Base-by-base conservation (phyloP, 306 rosid genomes). In the Prunus davidiana region DNA sequence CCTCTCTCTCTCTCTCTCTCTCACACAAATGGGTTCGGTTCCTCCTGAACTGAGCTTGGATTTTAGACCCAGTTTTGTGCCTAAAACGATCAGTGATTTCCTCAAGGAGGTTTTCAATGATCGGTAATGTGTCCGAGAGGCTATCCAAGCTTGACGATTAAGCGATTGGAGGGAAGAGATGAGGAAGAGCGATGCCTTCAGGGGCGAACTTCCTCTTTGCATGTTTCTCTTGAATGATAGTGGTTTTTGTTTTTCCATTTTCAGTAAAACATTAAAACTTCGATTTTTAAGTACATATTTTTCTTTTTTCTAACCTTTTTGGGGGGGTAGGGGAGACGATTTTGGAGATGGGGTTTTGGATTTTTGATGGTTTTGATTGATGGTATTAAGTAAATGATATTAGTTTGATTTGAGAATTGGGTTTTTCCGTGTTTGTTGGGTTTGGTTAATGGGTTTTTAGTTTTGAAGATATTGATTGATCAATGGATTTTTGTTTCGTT, bases 191-290 rank as follows among this genome's bases (percentile, higher is more conserved):
- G 86, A 93, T 19, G 96, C 93, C 12, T 93, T 93, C 64, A 90
- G 88, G 72, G 91, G 97, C 81, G 97, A 91, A 85, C 98, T 93
- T 55, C 98, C 98, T 69, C 91, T 93, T 54, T 93, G 88, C 67
- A 90, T 90, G 94, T 85, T 88, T 61, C 86, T 93, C 63, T 71
- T 93, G 74, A 91, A 84, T 66, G 96, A 93, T 67, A 97, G 98
- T 28, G 57, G 88, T 86, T 67, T 62, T 41, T 10, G 1, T 41
- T 76, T 16, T 38, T 32, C 34, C 34, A 32, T 24, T 32, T 32
- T 4, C 34, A 32, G 5, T 32, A 4, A 32, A 3, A 32, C 34
- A 32, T 24, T 24, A 24, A 24, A 24, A 24, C 25, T 24, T 24
- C 25, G 25, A 24, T 24, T 24, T 24, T 24, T 24, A 24, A 24